Percentiles rank a stretch among this genome's conserved stretches.
phyloP scores from a whole-genome alignment of 2,329 filamentous ascomycete genomes.

The Coniochaeta sp. region DNA sequence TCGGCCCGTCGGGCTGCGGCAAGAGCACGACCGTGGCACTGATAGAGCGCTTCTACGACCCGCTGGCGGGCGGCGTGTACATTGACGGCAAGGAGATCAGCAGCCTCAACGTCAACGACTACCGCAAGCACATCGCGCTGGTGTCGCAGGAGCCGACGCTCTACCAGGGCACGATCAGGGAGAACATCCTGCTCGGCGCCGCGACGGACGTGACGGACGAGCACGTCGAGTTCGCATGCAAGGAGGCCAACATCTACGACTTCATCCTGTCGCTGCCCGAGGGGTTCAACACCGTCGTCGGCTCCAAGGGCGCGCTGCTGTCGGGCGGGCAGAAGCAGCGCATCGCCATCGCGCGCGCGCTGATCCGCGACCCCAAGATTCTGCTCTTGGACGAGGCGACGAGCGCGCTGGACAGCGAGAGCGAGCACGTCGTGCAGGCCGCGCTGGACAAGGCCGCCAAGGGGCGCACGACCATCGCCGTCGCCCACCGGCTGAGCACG shows the following conservation, averaged over 20 bases:
- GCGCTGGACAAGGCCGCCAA: slow-evolving; percentile 76
- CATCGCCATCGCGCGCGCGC: slow-evolving; percentile 83
- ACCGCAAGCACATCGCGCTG: slow-evolving; percentile 75
- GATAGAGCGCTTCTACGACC: slow-evolving; percentile 91
- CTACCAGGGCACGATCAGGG: slow-evolving; percentile 84
- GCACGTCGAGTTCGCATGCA: slow-evolving; percentile 69
- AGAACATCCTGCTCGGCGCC: slow-evolving; percentile 81
- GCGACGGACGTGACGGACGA: slow-evolving; percentile 63
- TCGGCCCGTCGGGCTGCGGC: slow-evolving; percentile 90
- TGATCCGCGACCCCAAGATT: slow-evolving; percentile 86
- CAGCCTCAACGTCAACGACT: slow-evolving; percentile 74
- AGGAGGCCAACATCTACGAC: slow-evolving; percentile 87
- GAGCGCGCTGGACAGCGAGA: slow-evolving; percentile 67
- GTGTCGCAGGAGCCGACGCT: slow-evolving; percentile 93
- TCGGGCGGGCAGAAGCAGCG: slow-evolving; percentile 94
- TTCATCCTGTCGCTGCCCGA: slow-evolving; percentile 83
- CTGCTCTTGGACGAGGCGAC: slow-evolving; percentile 79
- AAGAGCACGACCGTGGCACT: slow-evolving; percentile 92
- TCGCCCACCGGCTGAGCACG: slow-evolving; percentile 85
- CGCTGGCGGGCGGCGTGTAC: slow-evolving; percentile 69
- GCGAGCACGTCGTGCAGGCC: slow-evolving; percentile 72
- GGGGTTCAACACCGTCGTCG: slow-evolving; percentile 78
- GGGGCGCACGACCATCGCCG: slow-evolving; percentile 85
- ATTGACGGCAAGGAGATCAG: slow-evolving; percentile 81
- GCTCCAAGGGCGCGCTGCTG: slow-evolving; percentile 77